Evolutionary conservation across 257 asterid genomes (phyloP).

Genomic region (Ligustrum vulgare): DNA sequence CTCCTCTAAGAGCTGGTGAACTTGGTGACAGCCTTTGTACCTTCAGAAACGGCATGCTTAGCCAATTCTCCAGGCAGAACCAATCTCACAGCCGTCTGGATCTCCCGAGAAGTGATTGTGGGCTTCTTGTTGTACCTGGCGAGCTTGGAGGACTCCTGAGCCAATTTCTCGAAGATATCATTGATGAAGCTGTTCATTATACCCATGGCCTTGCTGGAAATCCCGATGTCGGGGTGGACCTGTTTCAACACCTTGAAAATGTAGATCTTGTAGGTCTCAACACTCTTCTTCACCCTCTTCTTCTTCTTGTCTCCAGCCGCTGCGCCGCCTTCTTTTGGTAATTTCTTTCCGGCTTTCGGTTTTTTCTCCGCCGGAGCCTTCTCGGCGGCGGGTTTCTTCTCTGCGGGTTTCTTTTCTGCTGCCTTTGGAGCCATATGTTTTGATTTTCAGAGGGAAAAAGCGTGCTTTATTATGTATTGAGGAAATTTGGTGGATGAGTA

Average conservation of each 20-base stretch:
- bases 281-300: background rate
- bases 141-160: background rate
- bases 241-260: slow-evolving; percentile 1
- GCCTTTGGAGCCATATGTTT: background rate
- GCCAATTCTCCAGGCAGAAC: background rate
- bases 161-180: background rate
- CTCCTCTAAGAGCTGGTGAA: background rate
- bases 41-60: background rate
- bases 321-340: background rate
- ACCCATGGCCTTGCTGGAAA: background rate
- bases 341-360: background rate
- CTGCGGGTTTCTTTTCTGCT: background rate
- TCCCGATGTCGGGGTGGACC: background rate
- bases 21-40: background rate
- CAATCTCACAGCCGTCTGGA: background rate
- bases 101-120: background rate
- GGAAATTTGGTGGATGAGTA: background rate
- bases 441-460: background rate
- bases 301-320: background rate
- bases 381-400: background rate
- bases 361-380: background rate
- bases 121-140: background rate
- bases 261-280: slow-evolving; percentile 1
- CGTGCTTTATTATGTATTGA: background rate
- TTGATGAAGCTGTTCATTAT: background rate